Evolutionary conservation across 805 yeast species (phyloP).

Genomic region (Candida chauliodis): DNA sequence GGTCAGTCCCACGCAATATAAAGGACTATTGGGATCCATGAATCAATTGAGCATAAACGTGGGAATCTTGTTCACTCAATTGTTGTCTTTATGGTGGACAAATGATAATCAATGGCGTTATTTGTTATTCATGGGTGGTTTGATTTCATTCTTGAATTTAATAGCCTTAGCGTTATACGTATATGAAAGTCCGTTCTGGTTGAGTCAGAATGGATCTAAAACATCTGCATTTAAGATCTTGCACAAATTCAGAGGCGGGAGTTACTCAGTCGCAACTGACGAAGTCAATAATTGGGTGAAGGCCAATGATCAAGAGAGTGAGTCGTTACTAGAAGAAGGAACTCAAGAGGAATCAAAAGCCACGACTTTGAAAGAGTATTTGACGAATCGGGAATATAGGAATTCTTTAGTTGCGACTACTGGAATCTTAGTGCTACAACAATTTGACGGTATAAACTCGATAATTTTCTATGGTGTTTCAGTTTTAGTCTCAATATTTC

Average conservation of each 20-base stretch:
- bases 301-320: conserved; percentile 8
- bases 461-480: conserved; percentile 92
- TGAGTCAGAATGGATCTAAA: conserved; percentile 45
- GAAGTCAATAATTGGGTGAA: conserved; percentile 37
- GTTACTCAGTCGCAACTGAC: conserved; percentile 26
- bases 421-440: conserved; percentile 78
- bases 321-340: conserved; percentile 10
- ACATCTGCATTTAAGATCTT: conserved; percentile 38
- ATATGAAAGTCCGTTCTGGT: conserved; percentile 86
- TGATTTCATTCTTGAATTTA: conserved; percentile 50
- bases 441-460: conserved; percentile 88
- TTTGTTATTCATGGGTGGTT: conserved; percentile 59
- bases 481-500: conserved; percentile 68
- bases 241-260: conserved; percentile 39
- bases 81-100: conserved; percentile 67
- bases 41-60: conserved; percentile 81
- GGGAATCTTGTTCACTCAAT: conserved; percentile 81
- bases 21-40: conserved; percentile 85
- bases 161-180: conserved; percentile 36
- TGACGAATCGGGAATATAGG: conserved; percentile 47
- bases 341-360: conserved; percentile 6
- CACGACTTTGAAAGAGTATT: conserved; percentile 39
- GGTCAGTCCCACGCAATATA: conserved; percentile 61
- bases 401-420: conserved; percentile 66
- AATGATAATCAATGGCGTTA: conserved; percentile 68